Percentiles rank a stretch among this genome's conserved stretches.
These are phyloP conservation scores for Gossypium herbaceum DNA, from an alignment of 345 rosid genomes.

Conservation along the genomic window DNA sequence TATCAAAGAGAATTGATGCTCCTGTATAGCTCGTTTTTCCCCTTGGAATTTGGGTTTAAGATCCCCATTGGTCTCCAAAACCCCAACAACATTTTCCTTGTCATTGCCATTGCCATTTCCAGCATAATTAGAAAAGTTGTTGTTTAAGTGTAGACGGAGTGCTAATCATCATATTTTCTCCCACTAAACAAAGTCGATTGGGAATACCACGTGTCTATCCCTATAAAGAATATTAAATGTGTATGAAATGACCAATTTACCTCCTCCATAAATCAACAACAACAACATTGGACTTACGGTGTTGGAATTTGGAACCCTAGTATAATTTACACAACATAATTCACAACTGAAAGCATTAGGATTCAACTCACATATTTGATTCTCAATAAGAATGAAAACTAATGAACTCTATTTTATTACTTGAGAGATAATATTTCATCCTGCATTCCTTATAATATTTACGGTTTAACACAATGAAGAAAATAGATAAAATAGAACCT, in stretches of 20 bases:
- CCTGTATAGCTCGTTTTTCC: slow-evolving; percentile 14
- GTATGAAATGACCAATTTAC: slow-evolving; percentile 20
- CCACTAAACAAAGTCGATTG: slow-evolving; percentile 7
- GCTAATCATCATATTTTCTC: slow-evolving; percentile 5
- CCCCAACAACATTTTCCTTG: background rate
- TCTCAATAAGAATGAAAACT: too few species aligned
- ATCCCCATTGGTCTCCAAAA: slow-evolving; percentile 6
- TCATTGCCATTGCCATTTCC: background rate
- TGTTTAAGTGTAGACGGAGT: background rate
- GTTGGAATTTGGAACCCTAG: slow-evolving; percentile 1
- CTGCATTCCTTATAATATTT: too few species aligned
- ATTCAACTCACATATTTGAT: too few species aligned
- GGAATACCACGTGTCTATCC: slow-evolving; percentile 29
- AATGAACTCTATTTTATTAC: too few species aligned
- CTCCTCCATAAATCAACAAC: slow-evolving; percentile 20
- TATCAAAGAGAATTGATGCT: slow-evolving; percentile 34
- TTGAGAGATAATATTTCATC: too few species aligned
- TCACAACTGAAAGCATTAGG: too few species aligned
- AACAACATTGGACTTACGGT: slow-evolving; percentile 6
- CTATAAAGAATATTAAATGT: slow-evolving; percentile 32
- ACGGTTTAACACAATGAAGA: too few species aligned
- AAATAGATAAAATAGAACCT: too few species aligned
- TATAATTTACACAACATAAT: too few species aligned
- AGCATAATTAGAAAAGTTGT: slow-evolving; percentile 11
- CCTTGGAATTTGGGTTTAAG: background rate